Percentiles rank a stretch among this genome's conserved stretches.
phyloP scores from a whole-genome alignment of 495 filamentous ascomycete genomes.

The Annulohypoxylon nitens region DNA sequence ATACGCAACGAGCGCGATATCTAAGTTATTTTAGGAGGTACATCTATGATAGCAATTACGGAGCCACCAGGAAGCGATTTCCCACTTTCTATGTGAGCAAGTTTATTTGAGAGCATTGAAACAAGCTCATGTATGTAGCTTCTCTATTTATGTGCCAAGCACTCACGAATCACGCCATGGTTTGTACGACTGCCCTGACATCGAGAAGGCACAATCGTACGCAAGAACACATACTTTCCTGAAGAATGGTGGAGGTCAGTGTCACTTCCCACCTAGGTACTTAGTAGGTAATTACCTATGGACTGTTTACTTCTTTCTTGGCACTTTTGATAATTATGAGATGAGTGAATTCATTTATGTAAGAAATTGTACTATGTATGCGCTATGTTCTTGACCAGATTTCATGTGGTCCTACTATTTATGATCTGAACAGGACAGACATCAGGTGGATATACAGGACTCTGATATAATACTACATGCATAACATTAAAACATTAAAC shows the following conservation, averaged over 20 bases:
- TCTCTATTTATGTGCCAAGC: not conserved
- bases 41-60: not conserved
- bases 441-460: too few relatives aligned
- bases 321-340: too few relatives aligned
- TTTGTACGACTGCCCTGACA: not conserved
- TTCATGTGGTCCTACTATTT: too few relatives aligned
- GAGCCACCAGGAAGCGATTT: not conserved
- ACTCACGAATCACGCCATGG: not conserved
- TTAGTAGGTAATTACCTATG: too few relatives aligned
- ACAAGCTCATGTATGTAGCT: not conserved
- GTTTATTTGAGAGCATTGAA: not conserved
- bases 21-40: not conserved
- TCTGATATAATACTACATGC: too few relatives aligned
- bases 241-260: not conserved
- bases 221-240: not conserved
- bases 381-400: too few relatives aligned
- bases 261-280: not conserved
- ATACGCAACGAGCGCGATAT: not conserved
- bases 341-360: too few relatives aligned
- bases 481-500: too few relatives aligned
- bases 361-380: too few relatives aligned
- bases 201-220: not conserved
- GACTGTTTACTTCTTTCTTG: too few relatives aligned
- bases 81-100: not conserved
- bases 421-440: too few relatives aligned